Evolutionary conservation across 2,329 filamentous ascomycete genomes (phyloP), one percentile per base, ranked within the genome.

Genomic region (Clarireedia hainanense): DNA sequence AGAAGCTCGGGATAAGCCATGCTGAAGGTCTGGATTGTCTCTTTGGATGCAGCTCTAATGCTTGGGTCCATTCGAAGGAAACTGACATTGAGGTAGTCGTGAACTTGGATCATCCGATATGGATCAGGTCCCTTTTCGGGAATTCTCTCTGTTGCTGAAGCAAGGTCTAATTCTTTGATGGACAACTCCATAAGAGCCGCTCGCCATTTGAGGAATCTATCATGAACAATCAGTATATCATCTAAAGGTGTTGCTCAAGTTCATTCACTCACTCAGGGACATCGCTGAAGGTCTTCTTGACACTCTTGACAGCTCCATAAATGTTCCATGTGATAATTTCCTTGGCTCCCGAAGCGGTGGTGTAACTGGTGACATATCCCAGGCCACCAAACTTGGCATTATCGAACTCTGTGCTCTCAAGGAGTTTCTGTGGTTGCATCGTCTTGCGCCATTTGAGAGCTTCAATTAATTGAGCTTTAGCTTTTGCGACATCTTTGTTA

Each of bases 311-410:
- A 39, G 83, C 83, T 14, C 91, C 91, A 68, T 97, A 96, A 67
- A 96, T 85, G 71, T 96, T 96, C 86, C 91, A 96, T 2, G 89
- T 94, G 49, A 91, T 85, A 55, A 96, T 78, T 69, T 85, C 81
- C 65, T 81, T 67, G 7, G 69, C 55, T 74, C 54, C 49, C 4
- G 68, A 50, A 50, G 76, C 78, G 26, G 74, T 75, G 53, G 77
- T 73, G 63, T 94, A 84, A n/a, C 77, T 78, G 1, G 89, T 89
- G 50, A 96, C 80, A 69, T 88, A 96, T 40, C 91, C 92, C 56
- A 96, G 72, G 1, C 85, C 85, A 6, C 77, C 81, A 65, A 94
- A 96, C 73, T 89, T 91, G 57, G 73, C 73, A 62, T 78, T 77
- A 65, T 80, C 80, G 72, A 86, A 94, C 24, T 72, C 73, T 37